Percentiles rank a stretch among this genome's conserved stretches.
Conservation (phyloP, 2,329 filamentous ascomycete species). For the Helotiales sp. region DNA sequence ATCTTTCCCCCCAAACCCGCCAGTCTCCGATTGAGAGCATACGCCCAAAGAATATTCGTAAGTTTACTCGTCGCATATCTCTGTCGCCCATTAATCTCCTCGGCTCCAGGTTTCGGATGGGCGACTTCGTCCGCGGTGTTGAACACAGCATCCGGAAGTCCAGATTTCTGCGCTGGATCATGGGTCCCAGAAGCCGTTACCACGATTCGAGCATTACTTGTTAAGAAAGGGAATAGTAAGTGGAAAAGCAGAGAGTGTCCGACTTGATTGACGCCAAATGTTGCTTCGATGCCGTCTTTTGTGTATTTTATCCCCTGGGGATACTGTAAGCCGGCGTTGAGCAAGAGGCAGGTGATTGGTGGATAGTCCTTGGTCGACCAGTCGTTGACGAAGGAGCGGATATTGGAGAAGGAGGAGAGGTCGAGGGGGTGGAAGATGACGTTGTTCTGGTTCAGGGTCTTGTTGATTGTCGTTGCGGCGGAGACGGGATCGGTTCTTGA, state of each 20-base stretch:
- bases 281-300: constrained; percentile 45
- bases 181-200: constrained; percentile 47
- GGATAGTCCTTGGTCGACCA: constrained; percentile 39
- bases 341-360: constrained; percentile 45
- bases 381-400: constrained; percentile 42
- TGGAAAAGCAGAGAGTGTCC: constrained; percentile 52
- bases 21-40: constrained; percentile 43
- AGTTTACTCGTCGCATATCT: constrained; percentile 48
- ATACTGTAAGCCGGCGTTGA: constrained; percentile 51
- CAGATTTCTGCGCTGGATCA: constrained; percentile 44
- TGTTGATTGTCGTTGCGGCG: constrained; percentile 45
- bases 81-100: constrained; percentile 37
- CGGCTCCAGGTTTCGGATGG: constrained; percentile 36
- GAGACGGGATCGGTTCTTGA: constrained; percentile 44
- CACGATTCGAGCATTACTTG: constrained; percentile 43
- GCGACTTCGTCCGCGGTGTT: constrained; percentile 46
- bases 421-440: constrained; percentile 45
- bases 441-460: constrained; percentile 41
- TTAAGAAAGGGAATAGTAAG: constrained; percentile 43
- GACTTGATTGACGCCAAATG: constrained; percentile 51
- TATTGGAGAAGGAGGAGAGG: constrained; percentile 39
- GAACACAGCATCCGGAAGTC: constrained; percentile 45
- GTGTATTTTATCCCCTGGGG: constrained; percentile 38
- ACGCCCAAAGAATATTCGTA: constrained; percentile 48
- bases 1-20: constrained; percentile 30